Conservation (phyloP, 768 basidiomycete species). For the Mycena haematopus region DNA sequence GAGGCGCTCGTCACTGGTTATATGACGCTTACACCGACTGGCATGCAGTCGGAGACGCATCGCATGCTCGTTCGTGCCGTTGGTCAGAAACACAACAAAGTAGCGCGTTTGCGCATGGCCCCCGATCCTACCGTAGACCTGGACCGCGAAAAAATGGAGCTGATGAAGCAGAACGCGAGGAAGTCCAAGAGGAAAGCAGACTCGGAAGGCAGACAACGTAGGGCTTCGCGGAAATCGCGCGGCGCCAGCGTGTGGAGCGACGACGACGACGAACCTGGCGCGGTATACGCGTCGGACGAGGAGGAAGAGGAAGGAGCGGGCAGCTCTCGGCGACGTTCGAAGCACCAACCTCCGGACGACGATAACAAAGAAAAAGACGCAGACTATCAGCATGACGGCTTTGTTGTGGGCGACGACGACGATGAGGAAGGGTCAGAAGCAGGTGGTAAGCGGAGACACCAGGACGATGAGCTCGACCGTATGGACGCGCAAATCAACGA, state of each 20-base stretch:
- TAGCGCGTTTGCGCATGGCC: slow-evolving; percentile 78
- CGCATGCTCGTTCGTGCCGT: slow-evolving; percentile 87
- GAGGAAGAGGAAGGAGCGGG: slow-evolving; percentile 55
- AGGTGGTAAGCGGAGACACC: slow-evolving; percentile 46
- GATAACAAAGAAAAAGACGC: slow-evolving; percentile 58
- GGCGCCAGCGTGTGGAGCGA: slow-evolving; percentile 62
- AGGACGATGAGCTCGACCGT: slow-evolving; percentile 60
- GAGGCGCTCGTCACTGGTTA: slow-evolving; percentile 85
- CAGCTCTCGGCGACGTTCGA: slow-evolving; percentile 47
- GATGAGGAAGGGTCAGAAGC: slow-evolving; percentile 60
- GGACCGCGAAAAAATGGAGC: slow-evolving; percentile 73
- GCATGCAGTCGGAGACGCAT: slow-evolving; percentile 91
- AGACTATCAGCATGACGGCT: slow-evolving; percentile 85
- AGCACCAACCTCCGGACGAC: slow-evolving; percentile 52
- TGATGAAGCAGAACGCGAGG: slow-evolving; percentile 66
- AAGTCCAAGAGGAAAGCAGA: slow-evolving; percentile 68
- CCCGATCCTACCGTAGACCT: slow-evolving; percentile 81
- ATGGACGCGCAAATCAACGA: slow-evolving; percentile 72
- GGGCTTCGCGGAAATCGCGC: slow-evolving; percentile 47
- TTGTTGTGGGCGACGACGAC: slow-evolving; percentile 81
- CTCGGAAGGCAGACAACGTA: slow-evolving; percentile 56
- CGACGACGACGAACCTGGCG: slow-evolving; percentile 65
- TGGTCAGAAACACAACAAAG: slow-evolving; percentile 83
- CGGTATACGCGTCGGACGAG: slow-evolving; percentile 62
- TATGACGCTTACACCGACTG: slow-evolving; percentile 84